Percentiles rank a stretch among this genome's conserved stretches.
These are phyloP conservation scores for Dryas alaskensis DNA, from an alignment of 306 rosid species.

Conservation along the genomic window DNA sequence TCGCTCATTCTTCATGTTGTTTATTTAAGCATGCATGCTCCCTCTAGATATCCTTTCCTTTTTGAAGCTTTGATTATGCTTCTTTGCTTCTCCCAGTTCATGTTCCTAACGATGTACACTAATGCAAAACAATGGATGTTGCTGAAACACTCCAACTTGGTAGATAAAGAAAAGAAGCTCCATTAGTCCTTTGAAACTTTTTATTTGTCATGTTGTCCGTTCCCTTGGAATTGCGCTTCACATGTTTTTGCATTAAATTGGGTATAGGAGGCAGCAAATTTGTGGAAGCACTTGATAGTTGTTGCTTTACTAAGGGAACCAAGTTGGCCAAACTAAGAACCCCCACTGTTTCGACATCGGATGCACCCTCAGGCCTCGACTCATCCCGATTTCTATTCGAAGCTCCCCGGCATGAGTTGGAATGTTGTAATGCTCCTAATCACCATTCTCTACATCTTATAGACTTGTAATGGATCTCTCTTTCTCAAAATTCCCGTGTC, in stretches of 20 bases:
- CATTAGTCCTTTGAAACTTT: constrained; percentile 45
- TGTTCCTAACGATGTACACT: constrained; percentile 52
- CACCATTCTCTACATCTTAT: too few species aligned
- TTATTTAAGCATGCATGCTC: constrained; percentile 62
- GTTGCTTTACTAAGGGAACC: too few species aligned
- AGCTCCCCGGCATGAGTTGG: too few species aligned
- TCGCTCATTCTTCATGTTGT: constrained; percentile 68
- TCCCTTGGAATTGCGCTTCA: neutral
- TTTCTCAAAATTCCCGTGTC: too few species aligned
- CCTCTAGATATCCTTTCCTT: constrained; percentile 73
- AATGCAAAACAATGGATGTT: constrained; percentile 71
- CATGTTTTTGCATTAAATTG: neutral
- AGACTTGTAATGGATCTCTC: too few species aligned
- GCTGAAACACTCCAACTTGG: constrained; percentile 39
- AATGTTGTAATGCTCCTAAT: too few species aligned
- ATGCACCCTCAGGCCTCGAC: too few species aligned
- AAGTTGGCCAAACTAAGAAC: too few species aligned
- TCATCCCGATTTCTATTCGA: too few species aligned
- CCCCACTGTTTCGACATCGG: too few species aligned
- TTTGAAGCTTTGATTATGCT: constrained; percentile 84
- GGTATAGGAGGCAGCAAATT: neutral
- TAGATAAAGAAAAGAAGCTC: constrained; percentile 53
- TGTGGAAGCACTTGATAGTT: neutral
- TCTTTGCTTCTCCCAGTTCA: constrained; percentile 83
- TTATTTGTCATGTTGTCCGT: neutral